Percentiles rank a stretch among this genome's conserved stretches.
Conservation (phyloP, 2,329 filamentous ascomycete genomes). For the Cladosporium colombiae region DNA sequence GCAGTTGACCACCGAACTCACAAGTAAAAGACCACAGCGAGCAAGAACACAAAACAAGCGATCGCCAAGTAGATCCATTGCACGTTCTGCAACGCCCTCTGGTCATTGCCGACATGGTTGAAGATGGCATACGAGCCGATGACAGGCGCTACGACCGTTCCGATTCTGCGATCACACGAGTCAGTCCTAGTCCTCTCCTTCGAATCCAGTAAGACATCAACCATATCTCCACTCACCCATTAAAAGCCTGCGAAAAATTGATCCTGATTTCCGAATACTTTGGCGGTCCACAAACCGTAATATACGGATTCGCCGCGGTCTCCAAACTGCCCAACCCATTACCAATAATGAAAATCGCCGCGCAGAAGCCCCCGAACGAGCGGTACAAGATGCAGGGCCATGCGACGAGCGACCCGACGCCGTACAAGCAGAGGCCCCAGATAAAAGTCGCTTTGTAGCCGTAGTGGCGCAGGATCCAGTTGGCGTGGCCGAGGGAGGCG, state of each 20-base stretch:
- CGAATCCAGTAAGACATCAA: too few relatives aligned
- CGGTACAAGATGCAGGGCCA: conserved; percentile 59
- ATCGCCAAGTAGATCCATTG: conserved; percentile 67
- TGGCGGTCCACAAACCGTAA: conserved; percentile 60
- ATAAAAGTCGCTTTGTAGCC: conserved; percentile 52
- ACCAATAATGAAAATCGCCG: conserved; percentile 52
- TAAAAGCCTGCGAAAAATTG: conserved; percentile 60
- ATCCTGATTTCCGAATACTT: conserved; percentile 60
- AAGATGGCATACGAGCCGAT: conserved; percentile 65
- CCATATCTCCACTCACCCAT: conserved; percentile 37
- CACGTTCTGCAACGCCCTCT: conserved; percentile 57
- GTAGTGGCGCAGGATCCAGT: conserved; percentile 52
- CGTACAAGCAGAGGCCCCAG: conserved; percentile 56
- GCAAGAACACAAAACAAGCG: conserved; percentile 59
- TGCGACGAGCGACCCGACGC: conserved; percentile 58
- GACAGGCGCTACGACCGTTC: conserved; percentile 60
- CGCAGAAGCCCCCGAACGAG: conserved; percentile 62
- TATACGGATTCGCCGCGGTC: conserved; percentile 59
- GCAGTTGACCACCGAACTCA: conserved; percentile 20
- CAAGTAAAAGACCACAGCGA: conserved; percentile 61
- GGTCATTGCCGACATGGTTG: conserved; percentile 52
- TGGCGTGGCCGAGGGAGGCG: conserved; percentile 50
- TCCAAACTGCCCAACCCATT: conserved; percentile 56
- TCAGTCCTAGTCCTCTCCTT: neutral
- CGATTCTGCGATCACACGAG: conserved; percentile 41